phyloP scores from a whole-genome alignment of 2,329 filamentous ascomycete species.

The Colletotrichum scovillei region DNA sequence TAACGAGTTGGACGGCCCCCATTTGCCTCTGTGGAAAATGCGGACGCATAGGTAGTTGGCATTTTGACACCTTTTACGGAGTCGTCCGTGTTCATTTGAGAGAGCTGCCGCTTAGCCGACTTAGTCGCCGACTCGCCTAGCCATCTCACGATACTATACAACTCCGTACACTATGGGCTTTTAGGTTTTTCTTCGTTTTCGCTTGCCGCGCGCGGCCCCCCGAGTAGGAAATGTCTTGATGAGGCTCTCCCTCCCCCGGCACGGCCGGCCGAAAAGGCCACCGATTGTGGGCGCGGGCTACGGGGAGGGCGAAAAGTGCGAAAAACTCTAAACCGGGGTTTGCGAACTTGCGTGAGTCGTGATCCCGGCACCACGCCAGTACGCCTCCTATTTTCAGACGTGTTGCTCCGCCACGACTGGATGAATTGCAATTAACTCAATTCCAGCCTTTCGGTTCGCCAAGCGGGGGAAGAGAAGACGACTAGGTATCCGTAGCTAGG shows the following conservation, averaged over 20 bases:
- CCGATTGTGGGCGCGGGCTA: not conserved
- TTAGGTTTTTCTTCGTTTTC: not conserved
- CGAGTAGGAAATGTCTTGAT: not conserved
- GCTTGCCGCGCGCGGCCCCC: not conserved
- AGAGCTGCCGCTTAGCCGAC: not conserved
- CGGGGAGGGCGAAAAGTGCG: conserved; percentile 22
- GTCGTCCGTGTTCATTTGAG: not conserved
- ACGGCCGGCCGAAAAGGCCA: not conserved
- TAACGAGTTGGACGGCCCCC: too few relatives aligned
- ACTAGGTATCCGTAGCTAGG: not conserved
- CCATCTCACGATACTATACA: not conserved
- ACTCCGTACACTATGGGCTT: not conserved
- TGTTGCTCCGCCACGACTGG: conserved; percentile 21
- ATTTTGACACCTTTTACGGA: not conserved
- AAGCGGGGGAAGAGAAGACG: not conserved
- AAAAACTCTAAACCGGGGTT: conserved; percentile 24
- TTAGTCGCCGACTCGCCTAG: too few relatives aligned
- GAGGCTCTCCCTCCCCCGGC: not conserved
- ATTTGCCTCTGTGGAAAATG: too few relatives aligned
- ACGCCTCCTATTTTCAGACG: conserved; percentile 23
- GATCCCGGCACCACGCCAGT: conserved; percentile 16
- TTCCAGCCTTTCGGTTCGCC: conserved; percentile 22
- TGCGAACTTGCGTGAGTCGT: conserved; percentile 23
- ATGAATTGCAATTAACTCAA: conserved; percentile 6
- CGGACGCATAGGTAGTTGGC: not conserved